These are phyloP conservation scores for Bimuria novae-zelandiae DNA, from an alignment of 2,329 filamentous ascomycete genomes.

Conservation along the genomic window DNA sequence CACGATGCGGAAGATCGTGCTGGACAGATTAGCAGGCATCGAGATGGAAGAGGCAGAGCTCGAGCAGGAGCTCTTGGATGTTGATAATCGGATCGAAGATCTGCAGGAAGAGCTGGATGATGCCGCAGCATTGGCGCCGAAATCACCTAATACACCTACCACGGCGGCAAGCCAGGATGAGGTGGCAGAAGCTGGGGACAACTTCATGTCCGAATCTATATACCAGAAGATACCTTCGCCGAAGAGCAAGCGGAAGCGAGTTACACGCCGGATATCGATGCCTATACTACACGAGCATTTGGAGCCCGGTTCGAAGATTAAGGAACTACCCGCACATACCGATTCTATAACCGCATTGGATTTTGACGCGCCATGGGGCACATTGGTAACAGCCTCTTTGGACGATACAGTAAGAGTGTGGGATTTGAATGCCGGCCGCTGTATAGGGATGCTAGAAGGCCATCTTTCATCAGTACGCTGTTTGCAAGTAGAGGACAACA, in stretches of 20 bases:
- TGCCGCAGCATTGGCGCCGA: slow-evolving; percentile 51
- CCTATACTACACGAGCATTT: slow-evolving; percentile 95
- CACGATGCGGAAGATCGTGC: slow-evolving; percentile 87
- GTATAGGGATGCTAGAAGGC: slow-evolving; percentile 88
- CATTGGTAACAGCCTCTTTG: slow-evolving; percentile 86
- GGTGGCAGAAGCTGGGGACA: slow-evolving; percentile 41
- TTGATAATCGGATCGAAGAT: slow-evolving; percentile 67
- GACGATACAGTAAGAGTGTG: slow-evolving; percentile 95
- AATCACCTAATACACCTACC: slow-evolving; percentile 43
- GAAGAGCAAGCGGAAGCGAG: slow-evolving; percentile 59
- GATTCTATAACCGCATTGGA: slow-evolving; percentile 89
- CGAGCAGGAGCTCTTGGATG: slow-evolving; percentile 76
- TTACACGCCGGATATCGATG: slow-evolving; percentile 78
- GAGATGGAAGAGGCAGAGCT: slow-evolving; percentile 90
- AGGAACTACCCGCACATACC: slow-evolving; percentile 84
- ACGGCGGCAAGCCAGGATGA: slow-evolving; percentile 60
- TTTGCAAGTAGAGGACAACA: slow-evolving; percentile 92
- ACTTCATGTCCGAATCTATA: slow-evolving; percentile 97
- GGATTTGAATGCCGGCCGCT: slow-evolving; percentile 92
- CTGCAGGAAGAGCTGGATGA: slow-evolving; percentile 63
- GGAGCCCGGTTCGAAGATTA: slow-evolving; percentile 84
- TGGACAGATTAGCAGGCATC: slow-evolving; percentile 81
- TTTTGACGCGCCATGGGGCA: slow-evolving; percentile 97
- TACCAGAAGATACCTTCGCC: slow-evolving; percentile 83
- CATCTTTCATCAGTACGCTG: slow-evolving; percentile 93